Evolutionary conservation across 73 alveolate species (phyloP).

Genomic region (Tetrahymena borealis): DNA sequence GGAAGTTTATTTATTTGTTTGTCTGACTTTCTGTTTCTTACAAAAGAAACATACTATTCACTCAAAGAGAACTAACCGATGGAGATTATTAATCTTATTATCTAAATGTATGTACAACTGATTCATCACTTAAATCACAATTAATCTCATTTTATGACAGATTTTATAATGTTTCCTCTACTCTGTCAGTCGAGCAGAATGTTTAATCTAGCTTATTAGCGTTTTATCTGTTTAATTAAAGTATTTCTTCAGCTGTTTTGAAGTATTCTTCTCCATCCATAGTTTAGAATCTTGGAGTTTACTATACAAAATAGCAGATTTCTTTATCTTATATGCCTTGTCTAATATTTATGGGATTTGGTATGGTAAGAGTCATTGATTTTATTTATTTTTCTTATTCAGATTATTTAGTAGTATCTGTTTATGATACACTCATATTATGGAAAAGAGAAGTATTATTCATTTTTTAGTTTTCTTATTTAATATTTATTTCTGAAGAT

Average conservation of each 20-base stretch:
- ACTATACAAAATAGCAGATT: not conserved
- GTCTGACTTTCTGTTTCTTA: not conserved
- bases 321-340: not conserved
- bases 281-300: not conserved
- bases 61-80: not conserved
- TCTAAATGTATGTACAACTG: too few species aligned
- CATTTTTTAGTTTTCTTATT: too few species aligned
- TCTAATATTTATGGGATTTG: not conserved
- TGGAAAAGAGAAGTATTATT: too few species aligned
- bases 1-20: not conserved
- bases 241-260: not conserved
- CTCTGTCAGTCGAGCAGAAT: not conserved
- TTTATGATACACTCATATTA: not conserved
- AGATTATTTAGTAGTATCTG: too few species aligned
- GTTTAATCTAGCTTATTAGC: not conserved
- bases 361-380: not conserved
- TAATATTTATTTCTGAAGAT: too few species aligned
- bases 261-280: not conserved
- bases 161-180: not conserved
- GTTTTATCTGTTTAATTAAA: not conserved
- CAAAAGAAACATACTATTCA: not conserved
- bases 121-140: not conserved
- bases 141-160: not conserved
- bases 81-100: not conserved
- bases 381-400: not conserved